These are phyloP conservation scores for Phytophthora citricola DNA, from an alignment of 352 stramenopile species.

Conservation along the genomic window DNA sequence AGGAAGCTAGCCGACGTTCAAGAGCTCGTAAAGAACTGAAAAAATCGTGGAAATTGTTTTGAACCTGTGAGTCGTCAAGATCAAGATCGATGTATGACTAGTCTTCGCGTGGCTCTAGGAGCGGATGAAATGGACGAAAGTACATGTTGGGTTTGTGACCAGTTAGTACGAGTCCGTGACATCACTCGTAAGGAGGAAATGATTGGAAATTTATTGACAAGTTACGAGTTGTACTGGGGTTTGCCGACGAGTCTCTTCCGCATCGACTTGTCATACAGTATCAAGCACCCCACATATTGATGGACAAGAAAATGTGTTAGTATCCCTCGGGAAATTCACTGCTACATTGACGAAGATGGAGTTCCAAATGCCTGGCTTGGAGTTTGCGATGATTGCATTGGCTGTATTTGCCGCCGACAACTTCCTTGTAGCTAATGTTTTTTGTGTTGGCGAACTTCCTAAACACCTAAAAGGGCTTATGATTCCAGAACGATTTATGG, in stretches of 20 bases:
- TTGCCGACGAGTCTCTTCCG: background rate
- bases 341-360: background rate
- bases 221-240: background rate
- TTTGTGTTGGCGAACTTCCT: background rate
- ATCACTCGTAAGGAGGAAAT: background rate
- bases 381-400: background rate
- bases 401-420: background rate
- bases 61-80: background rate
- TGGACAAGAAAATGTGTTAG: background rate
- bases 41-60: no score
- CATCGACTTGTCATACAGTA: background rate
- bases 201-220: slow-evolving; percentile 2
- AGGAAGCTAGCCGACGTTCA: no score
- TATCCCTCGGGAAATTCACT: slow-evolving; percentile 2
- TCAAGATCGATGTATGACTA: slow-evolving; percentile 3
- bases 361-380: background rate
- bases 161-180: background rate
- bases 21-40: no score
- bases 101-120: slow-evolving; percentile 3
- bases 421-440: background rate
- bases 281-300: background rate
- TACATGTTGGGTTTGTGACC: slow-evolving; percentile 1
- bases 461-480: background rate
- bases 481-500: slow-evolving; percentile 1
- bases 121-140: slow-evolving; percentile 6